Evolutionary conservation across 2,329 filamentous ascomycete genomes (phyloP), one percentile per base, ranked within the genome.

Genomic region (Calonectria hawksworthii): DNA sequence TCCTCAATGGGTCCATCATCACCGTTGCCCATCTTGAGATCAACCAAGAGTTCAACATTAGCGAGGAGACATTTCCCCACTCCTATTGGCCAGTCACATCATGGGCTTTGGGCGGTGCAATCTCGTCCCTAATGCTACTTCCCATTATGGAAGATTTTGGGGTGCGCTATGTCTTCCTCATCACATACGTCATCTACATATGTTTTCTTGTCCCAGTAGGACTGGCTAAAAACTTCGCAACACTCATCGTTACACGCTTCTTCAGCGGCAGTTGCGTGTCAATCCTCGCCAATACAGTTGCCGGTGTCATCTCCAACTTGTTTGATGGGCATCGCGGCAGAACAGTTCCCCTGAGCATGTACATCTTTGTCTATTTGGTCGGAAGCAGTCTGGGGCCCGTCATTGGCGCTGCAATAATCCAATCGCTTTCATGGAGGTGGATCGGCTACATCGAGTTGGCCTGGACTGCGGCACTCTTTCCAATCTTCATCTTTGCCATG

Each of bases 1-100:
- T 77, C 73, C 73, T 77, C 73, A 77, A 77, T n/a, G 76, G 76
- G 0, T 74, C 75, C 34, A 77, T 77, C 44, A 77, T 77, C 4
- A 77, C 75, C 1, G 75, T 73, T 10, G 76, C 75, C 0, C 76
- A 77, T 0, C 66, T 75, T 47, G 69, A 73, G 1, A 77, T 77
- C 0, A 66, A 70, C 11, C 14, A 74, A 0, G 75, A 70, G 14
- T 77, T 77, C 1, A 70, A 63, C 0, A 28, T 77, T 0, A 77
- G 73, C 6, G 76, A 77, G 1, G 73, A 52, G 6, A 51, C 52
- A 2, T 77, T 77, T 0, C 73, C 76, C 2, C 73, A 77, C 2
- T 77, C 75, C 3, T 77, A 77, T 7, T 77, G 76, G 76, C 76
- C 76, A 0, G 76, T 77, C 3, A 18, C 75, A 2, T 77, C 76